Percentiles rank a stretch among this genome's conserved stretches.
These are phyloP conservation scores for Corymbia citriodora DNA, from an alignment of 441 rosid genomes.

Conservation along the genomic window DNA sequence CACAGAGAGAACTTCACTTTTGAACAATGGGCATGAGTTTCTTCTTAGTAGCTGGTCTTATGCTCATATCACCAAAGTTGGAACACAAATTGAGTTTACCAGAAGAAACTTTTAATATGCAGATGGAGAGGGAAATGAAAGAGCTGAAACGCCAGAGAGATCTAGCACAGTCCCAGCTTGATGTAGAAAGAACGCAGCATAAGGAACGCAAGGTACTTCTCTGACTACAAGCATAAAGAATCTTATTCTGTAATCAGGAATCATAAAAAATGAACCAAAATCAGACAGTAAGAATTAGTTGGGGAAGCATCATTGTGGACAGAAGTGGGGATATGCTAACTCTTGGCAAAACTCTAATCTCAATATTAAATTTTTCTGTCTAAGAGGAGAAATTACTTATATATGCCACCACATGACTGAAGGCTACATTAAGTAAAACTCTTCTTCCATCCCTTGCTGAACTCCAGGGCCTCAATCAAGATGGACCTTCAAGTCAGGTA, in stretches of 20 bases:
- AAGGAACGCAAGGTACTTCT: conserved; percentile 65
- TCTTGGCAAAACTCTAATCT: neutral
- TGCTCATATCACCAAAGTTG: neutral
- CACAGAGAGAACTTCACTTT: neutral
- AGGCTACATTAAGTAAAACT: neutral
- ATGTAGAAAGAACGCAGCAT: conserved; percentile 55
- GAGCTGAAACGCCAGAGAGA: conserved; percentile 96
- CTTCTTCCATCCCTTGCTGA: conserved; percentile 1
- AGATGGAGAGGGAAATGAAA: conserved; percentile 87
- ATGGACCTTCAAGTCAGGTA: conserved; percentile 57
- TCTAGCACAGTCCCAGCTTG: conserved; percentile 72
- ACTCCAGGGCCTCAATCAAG: conserved; percentile 42
- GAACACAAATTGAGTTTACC: neutral
- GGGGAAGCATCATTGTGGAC: neutral
- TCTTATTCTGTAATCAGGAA: neutral
- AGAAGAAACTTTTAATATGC: conserved; percentile 6
- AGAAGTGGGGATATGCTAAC: neutral
- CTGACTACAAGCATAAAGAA: neutral
- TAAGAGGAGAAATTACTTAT: neutral
- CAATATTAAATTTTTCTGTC: neutral
- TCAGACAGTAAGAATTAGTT: neutral
- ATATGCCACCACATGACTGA: neutral
- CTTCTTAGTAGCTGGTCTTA: neutral
- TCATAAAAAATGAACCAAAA: neutral
- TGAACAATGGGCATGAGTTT: neutral